Evolutionary conservation across 352 stramenopile genomes (phyloP).

Genomic region (Thraustochytrium striatum): DNA sequence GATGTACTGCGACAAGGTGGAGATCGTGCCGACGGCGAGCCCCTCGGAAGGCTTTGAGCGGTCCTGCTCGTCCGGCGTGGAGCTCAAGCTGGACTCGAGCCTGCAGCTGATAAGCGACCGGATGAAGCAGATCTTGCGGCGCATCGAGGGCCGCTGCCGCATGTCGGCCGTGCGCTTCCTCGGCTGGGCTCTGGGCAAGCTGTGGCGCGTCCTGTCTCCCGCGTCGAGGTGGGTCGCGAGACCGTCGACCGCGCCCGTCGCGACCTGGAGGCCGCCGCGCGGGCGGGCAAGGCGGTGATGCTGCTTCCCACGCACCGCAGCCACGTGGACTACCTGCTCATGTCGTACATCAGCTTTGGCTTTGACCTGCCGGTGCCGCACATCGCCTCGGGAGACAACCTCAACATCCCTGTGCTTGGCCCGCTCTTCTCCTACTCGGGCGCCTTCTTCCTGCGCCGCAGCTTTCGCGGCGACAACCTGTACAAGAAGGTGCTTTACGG

Average conservation of each 20-base stretch:
- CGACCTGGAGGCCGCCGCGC: background rate
- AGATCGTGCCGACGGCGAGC: conserved; percentile 14
- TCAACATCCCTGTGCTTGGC: conserved; percentile 72
- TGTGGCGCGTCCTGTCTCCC: conserved; percentile 32
- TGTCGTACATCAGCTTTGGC: conserved; percentile 79
- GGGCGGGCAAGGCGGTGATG: conserved; percentile 10
- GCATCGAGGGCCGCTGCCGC: conserved; percentile 30
- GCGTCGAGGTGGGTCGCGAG: conserved; percentile 17
- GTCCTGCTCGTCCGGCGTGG: background rate
- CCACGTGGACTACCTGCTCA: conserved; percentile 80
- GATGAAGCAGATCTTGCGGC: conserved; percentile 34
- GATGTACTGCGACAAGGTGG: conserved; percentile 37
- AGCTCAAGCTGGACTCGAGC: conserved; percentile 31
- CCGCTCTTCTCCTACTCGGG: conserved; percentile 72
- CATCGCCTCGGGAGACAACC: conserved; percentile 77
- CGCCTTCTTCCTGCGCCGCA: conserved; percentile 78
- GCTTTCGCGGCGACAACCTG: conserved; percentile 65
- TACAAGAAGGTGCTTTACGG: conserved; percentile 66
- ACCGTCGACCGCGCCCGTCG: background rate
- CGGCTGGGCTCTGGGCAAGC: conserved; percentile 36
- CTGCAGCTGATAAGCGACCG: conserved; percentile 41
- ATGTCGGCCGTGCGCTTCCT: conserved; percentile 41
- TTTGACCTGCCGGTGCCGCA: conserved; percentile 73
- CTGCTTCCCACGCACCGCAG: conserved; percentile 73
- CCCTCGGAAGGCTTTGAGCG: conserved; percentile 20